Base-by-base conservation (phyloP, 2,329 filamentous ascomycete species). In the Calycina herbarum region DNA sequence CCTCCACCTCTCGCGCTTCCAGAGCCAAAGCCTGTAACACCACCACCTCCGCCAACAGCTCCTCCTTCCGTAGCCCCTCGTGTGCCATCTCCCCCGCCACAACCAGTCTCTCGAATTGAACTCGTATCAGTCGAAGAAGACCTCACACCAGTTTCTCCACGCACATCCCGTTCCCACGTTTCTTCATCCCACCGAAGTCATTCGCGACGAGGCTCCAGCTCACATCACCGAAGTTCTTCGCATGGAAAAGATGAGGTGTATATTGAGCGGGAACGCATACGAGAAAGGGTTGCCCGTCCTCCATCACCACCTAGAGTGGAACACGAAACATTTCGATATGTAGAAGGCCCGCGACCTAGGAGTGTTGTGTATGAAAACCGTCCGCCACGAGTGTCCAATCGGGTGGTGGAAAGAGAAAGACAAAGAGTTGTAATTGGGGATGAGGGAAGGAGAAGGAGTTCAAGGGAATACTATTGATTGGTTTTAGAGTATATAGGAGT, bases 211-310 rank as follows among this genome's bases (percentile, higher is more conserved):
- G 17, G 56, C 27, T 57, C 56, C 1, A 57, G 27, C 56, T 57
- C 56, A 31, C 56, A 57, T 57, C 31, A 17, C 27, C 56, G 56
- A 17, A 17, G 56, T 4, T 17, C 29, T 10, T 31, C 29, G 20
- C 66, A 66, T 1, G 67, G 65, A 40, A 40, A 13, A 20, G 68
- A 70, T 10, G 72, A 73, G 56, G 71, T 72, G 1, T 72, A 72
- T 66, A 73, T 74, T 57, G 72, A 74, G 66, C 48, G 71, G 17
- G 72, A 73, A 61, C 63, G 71, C 42, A 67, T 68, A 42, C 65
- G 68, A 31, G 68, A 64, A 45, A 61, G 66, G 57, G 20, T 68
- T 11, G 51, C 59, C 5, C 59, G 59, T 24, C 40, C 59, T 17
- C 27, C 51, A n/a, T 56, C 64, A n/a, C 61, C 42, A 54, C 57